These are phyloP conservation scores for Pichia phayaonensis DNA, from an alignment of 805 yeast species.

Conservation along the genomic window DNA sequence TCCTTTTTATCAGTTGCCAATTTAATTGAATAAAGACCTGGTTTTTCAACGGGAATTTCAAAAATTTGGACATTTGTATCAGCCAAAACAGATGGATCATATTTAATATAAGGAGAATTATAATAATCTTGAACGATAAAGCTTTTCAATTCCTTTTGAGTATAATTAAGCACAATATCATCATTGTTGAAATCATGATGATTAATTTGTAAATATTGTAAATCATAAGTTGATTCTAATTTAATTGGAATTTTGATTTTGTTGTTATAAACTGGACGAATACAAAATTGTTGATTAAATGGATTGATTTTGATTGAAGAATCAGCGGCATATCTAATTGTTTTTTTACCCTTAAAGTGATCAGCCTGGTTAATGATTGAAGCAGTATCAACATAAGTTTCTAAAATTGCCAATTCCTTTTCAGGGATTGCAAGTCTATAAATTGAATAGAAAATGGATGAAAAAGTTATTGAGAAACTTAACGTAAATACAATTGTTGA, in stretches of 20 bases:
- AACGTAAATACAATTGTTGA: slow-evolving; percentile 49
- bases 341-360: slow-evolving; percentile 80
- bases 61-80: slow-evolving; percentile 46
- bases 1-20: slow-evolving; percentile 54
- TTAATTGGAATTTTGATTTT: slow-evolving; percentile 57
- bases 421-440: slow-evolving; percentile 18
- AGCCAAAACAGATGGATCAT: slow-evolving; percentile 14
- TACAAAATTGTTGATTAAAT: slow-evolving; percentile 55
- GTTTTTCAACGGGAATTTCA: slow-evolving; percentile 54
- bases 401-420: slow-evolving; percentile 28
- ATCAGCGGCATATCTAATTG: slow-evolving; percentile 85
- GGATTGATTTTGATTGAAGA: slow-evolving; percentile 83
- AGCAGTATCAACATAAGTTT: slow-evolving; percentile 29
- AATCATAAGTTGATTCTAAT: slow-evolving; percentile 70
- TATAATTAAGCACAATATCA: slow-evolving; percentile 42
- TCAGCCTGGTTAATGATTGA: slow-evolving; percentile 37
- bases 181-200: slow-evolving; percentile 49
- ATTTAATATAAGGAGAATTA: slow-evolving; percentile 12
- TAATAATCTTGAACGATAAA: slow-evolving; percentile 20
- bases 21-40: slow-evolving; percentile 72
- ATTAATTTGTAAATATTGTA: slow-evolving; percentile 59
- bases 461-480: slow-evolving; percentile 42
- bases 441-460: slow-evolving; percentile 17
- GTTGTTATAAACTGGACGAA: slow-evolving; percentile 31
- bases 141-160: slow-evolving; percentile 47